A percentile compares a stretch with the other conserved stretches of the same genome.
These are phyloP conservation scores for Coemansia sp. DNA, from an alignment of 192 early-diverging fungal species.

Conservation along the genomic window DNA sequence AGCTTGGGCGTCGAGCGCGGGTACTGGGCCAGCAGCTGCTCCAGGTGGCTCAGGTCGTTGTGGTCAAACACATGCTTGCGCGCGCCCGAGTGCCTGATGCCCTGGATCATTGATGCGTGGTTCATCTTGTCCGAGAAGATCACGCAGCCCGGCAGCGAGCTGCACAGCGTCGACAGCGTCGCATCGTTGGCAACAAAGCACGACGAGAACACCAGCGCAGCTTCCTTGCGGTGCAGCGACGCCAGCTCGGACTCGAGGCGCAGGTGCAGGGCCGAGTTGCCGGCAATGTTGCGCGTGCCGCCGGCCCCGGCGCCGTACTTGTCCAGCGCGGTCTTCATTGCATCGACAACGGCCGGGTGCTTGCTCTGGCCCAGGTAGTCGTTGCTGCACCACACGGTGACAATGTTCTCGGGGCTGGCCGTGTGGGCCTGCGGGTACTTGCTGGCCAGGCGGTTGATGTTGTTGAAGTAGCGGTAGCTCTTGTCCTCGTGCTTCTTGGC, in stretches of 20 bases:
- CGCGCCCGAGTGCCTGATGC: constrained; percentile 85
- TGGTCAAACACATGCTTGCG: constrained; percentile 87
- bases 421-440: constrained; percentile 94
- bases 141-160: constrained; percentile 82
- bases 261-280: constrained; percentile 93
- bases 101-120: constrained; percentile 99
- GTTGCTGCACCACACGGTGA: constrained; percentile 99
- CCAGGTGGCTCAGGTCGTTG: constrained; percentile 87
- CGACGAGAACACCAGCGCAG: constrained; percentile 91
- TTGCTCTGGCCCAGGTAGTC: constrained; percentile 97
- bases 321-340: constrained; percentile 92
- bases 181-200: constrained; percentile 99
- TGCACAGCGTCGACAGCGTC: constrained; percentile 82
- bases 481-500: constrained; percentile 97
- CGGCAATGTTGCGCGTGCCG: constrained; percentile 98
- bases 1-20: constrained; percentile 86
- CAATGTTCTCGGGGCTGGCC: constrained; percentile 71
- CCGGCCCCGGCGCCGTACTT: constrained; percentile 97
- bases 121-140: constrained; percentile 94
- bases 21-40: constrained; percentile 71
- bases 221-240: constrained; percentile 82
- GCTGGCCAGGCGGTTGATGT: constrained; percentile 95
- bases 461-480: constrained; percentile 99
- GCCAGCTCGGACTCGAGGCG: constrained; percentile 88
- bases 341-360: constrained; percentile 74